phyloP scores from a whole-genome alignment of 305 asterid genomes.

The Striga hermonthica region DNA sequence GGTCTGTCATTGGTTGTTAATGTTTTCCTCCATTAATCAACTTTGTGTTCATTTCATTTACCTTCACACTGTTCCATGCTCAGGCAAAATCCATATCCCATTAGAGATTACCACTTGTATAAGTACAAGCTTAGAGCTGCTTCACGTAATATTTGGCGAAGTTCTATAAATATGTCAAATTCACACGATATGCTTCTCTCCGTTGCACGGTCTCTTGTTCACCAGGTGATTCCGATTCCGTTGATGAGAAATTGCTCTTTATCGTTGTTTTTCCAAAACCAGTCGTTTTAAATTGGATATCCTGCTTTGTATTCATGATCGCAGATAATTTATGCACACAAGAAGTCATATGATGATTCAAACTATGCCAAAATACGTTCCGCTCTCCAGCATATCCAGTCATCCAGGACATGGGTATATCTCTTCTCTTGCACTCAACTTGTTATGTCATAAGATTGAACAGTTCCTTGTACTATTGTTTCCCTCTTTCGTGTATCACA shows the following conservation, averaged over 20 bases:
- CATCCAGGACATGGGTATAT: conserved; percentile 41
- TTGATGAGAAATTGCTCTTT: conserved; percentile 16
- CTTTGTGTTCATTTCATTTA: conserved; percentile 13
- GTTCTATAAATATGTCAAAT: conserved; percentile 41
- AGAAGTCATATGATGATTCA: conserved; percentile 59
- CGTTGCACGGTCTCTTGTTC: conserved; percentile 70
- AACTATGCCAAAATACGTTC: conserved; percentile 49
- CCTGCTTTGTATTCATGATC: conserved; percentile 25
- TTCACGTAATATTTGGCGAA: conserved; percentile 70
- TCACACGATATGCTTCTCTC: conserved; percentile 50
- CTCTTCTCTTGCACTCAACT: conserved; percentile 27
- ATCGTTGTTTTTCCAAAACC: conserved; percentile 25
- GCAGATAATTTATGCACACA: conserved; percentile 71
- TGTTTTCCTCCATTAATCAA: neutral
- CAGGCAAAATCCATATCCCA: conserved; percentile 47
- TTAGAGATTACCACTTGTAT: conserved; percentile 60
- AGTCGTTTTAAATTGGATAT: conserved; percentile 21
- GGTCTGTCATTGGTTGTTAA: conserved; percentile 1
- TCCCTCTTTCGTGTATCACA: neutral
- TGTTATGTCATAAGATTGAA: conserved; percentile 9
- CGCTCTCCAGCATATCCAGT: conserved; percentile 38
- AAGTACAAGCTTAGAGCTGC: conserved; percentile 70
- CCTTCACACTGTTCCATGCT: conserved; percentile 20
- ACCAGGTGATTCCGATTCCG: conserved; percentile 50
- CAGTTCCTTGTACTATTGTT: neutral